Percentiles rank a stretch among this genome's conserved stretches.
phyloP scores from a whole-genome alignment of 1,284 basidiomycete genomes.

The Tylopilus orsonianus region DNA sequence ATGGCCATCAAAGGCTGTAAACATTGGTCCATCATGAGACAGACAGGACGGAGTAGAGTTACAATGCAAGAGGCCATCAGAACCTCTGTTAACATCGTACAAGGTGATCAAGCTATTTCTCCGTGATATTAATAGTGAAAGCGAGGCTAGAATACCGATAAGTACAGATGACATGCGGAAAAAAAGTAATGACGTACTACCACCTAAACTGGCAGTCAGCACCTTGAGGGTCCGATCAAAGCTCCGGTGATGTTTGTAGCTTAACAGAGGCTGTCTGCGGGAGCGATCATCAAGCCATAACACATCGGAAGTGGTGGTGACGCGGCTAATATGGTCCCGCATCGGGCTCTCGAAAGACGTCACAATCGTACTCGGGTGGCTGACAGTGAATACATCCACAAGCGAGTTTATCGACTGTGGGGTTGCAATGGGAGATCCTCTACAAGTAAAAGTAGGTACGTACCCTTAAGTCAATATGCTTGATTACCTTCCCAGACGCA shows the following conservation, averaged over 20 bases:
- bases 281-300: constrained; percentile 68
- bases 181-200: constrained; percentile 34
- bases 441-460: constrained; percentile 3
- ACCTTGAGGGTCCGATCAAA: constrained; percentile 56
- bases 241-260: constrained; percentile 58
- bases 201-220: constrained; percentile 38
- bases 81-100: constrained; percentile 54
- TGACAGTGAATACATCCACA: constrained; percentile 37
- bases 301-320: constrained; percentile 60
- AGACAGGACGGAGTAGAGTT: constrained; percentile 48
- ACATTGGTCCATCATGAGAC: constrained; percentile 31
- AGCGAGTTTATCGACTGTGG: constrained; percentile 28
- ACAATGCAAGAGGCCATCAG: constrained; percentile 43
- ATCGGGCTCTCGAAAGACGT: constrained; percentile 50
- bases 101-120: constrained; percentile 57
- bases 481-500: constrained; percentile 34
- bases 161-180: neutral
- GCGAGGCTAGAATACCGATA: constrained; percentile 32
- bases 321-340: constrained; percentile 45
- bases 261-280: constrained; percentile 53
- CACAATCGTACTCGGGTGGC: constrained; percentile 39
- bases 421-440: constrained; percentile 9
- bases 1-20: constrained; percentile 43
- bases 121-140: constrained; percentile 58
- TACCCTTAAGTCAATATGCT: constrained; percentile 52